Base-by-base conservation (phyloP, 2,329 filamentous ascomycete genomes). In the Monosporascus sp. region DNA sequence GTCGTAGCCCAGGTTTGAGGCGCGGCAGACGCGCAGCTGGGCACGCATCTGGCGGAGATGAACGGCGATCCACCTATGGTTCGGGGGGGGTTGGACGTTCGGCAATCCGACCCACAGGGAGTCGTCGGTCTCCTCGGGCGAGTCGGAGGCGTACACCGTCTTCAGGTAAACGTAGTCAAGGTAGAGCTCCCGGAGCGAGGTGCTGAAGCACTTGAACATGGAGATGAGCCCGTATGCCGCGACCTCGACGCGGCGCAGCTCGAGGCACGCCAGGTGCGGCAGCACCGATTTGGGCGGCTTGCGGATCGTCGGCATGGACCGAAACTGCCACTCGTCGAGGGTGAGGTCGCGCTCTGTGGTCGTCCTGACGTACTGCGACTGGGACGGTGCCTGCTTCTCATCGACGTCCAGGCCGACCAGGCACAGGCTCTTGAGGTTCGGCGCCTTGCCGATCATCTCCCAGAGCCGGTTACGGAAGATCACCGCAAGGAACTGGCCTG, bases 361-460 rank as follows among this genome's bases (percentile, higher is more conserved):
- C 52, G 70, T 67, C 58, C 71, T 74, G 39, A 75, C 51, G 2
- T 66, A 64, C 22, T 67, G 25, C 11, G 43, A 46, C 22, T 22
- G 25, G 11, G 43, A 17, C 43, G 43, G 22, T 5, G 25, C 61
- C 2, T 67, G 68, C 25, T 67, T 67, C 37, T 71, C 69, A 24
- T 74, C 70, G 18, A 71, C 65, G 53, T 76, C 72, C 56, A 72
- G 66, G n/a, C 76, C 75, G 11, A 76, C 68, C 17, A 81, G 57
- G 53, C 76, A 79, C 18, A 81, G 64, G 45, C 71, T 79, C 56
- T 73, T 66, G 14, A 81, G 69, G 8, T 65, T 61, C 24, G 64
- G 62, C 0, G 78, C 76, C 48, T 74, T 73, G 47, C 71, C 70
- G 17, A 81, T 73, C 41, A 79, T 62, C 55, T 75, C 72, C 78